Base-by-base conservation (phyloP, 768 basidiomycete genomes). In the Russula olivacea region DNA sequence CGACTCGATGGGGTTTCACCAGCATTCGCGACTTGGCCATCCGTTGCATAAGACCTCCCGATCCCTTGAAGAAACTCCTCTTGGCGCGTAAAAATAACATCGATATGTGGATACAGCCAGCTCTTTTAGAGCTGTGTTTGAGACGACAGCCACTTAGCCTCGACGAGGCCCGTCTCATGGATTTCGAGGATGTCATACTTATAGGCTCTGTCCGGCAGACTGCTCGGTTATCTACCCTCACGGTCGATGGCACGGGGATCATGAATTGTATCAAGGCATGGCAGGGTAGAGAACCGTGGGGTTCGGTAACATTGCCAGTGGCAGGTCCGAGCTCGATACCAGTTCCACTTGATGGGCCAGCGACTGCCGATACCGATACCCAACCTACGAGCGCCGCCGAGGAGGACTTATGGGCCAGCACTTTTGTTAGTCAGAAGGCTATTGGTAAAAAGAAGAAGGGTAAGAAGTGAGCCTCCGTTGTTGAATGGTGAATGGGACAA, bases 1-100 rank as follows among this genome's bases (percentile, higher is more conserved):
- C 66, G 32, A 63, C 61, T 11, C 38, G 43, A 36, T 66, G 65
- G 65, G 57, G 61, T 10, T 63, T 66, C 49, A 38, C 58, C 9
- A 56, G 49, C 17, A 63, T 66, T 41, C 61, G 61, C 10, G 55
- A 63, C 28, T 10, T 63, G 36, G 61, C 62, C 34, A 51, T 66
- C 15, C 47, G 47, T 10, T 50, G 30, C 34, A 21, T 57, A n/a
- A 40, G 57, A 17, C 23, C 38, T 11, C 55, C 61, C 19, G 30
- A 9, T 21, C 12, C 48, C 25, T 23, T 55, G 28, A 49, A 45
- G 2, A 50, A 32, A 57, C 61, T 63, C 19, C 1, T 63, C 25
- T 43, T 59, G 28, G 56, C 56, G 14, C 55, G 61, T 5, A 58
- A 57, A 52, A n/a, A 61, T 15, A 23, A 4, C 15, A 14, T 67